A percentile compares a stretch with the other conserved stretches of the same genome.
Conservation (phyloP, 2,329 filamentous ascomycete genomes). For the Aureobasidium sp. region DNA sequence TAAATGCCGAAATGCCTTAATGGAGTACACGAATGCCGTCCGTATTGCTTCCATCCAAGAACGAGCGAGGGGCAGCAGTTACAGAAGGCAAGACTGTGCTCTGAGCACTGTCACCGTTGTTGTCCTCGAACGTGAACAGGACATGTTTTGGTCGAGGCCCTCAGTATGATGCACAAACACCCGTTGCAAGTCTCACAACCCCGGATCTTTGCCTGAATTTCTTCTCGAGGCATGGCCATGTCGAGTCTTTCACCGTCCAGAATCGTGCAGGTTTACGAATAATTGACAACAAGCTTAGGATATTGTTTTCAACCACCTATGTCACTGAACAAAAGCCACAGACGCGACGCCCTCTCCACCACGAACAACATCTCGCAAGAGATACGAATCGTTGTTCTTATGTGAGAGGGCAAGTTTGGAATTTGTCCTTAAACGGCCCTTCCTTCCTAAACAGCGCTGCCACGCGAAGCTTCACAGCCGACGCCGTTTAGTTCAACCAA, state of each 20-base stretch:
- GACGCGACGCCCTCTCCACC: too few species aligned
- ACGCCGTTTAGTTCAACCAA: constrained; percentile 5
- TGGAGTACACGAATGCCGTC: neutral
- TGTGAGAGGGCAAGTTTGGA: neutral
- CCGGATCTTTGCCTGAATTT: neutral
- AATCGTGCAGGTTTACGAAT: neutral
- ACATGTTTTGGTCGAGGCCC: neutral
- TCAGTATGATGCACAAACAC: neutral
- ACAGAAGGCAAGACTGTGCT: neutral
- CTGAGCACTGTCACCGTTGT: neutral
- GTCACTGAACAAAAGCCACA: neutral
- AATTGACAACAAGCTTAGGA: neutral
- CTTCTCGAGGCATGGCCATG: neutral
- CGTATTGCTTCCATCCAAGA: neutral
- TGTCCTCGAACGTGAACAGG: neutral
- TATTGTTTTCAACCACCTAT: neutral
- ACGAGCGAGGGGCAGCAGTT: neutral
- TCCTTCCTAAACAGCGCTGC: neutral
- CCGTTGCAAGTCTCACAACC: neutral
- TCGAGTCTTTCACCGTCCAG: too few species aligned
- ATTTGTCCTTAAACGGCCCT: neutral
- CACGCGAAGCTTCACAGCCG: constrained; percentile 12
- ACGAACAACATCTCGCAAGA: neutral
- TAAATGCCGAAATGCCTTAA: neutral
- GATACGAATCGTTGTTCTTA: neutral